These are phyloP conservation scores for Rosa lucieae DNA, from an alignment of 306 rosid genomes.

Conservation along the genomic window DNA sequence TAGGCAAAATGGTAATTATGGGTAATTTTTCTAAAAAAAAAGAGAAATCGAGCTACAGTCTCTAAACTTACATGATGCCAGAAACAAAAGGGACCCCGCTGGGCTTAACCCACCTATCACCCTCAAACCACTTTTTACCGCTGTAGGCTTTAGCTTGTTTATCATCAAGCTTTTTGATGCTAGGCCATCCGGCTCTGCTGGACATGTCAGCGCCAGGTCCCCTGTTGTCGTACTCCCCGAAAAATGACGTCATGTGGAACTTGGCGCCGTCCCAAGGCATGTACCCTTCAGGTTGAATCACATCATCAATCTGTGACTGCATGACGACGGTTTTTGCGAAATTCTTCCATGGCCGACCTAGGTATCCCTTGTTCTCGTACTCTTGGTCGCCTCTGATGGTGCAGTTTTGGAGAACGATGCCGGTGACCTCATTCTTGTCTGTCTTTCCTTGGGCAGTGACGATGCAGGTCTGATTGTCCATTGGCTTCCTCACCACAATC, in stretches of 20 bases:
- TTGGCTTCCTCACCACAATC: neutral
- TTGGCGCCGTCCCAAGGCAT: neutral
- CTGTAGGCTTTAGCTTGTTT: neutral
- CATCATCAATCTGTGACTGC: slow-evolving; percentile 11
- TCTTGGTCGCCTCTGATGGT: slow-evolving; percentile 11
- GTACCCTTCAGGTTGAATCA: slow-evolving; percentile 23
- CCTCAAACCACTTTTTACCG: neutral
- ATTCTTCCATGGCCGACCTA: slow-evolving; percentile 33
- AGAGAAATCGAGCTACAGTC: no score
- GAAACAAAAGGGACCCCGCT: slow-evolving; percentile 15
- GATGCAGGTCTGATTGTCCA: neutral
- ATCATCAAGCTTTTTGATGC: neutral
- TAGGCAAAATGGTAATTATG: no score
- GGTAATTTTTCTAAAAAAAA: no score
- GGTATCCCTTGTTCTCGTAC: slow-evolving; percentile 21
- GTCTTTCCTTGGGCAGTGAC: slow-evolving; percentile 34
- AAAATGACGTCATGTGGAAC: neutral
- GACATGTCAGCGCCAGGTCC: slow-evolving; percentile 15
- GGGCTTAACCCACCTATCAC: slow-evolving; percentile 16
- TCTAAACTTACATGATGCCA: neutral
- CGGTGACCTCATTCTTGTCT: slow-evolving; percentile 19
- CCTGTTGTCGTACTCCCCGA: slow-evolving; percentile 19
- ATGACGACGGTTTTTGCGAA: slow-evolving; percentile 25
- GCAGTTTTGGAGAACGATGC: slow-evolving; percentile 29
- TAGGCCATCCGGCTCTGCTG: slow-evolving; percentile 14